Evolutionary conservation across 1,284 basidiomycete species (phyloP), one percentile per base, ranked within the genome.

Genomic region (Microbotryomycetes sp.): DNA sequence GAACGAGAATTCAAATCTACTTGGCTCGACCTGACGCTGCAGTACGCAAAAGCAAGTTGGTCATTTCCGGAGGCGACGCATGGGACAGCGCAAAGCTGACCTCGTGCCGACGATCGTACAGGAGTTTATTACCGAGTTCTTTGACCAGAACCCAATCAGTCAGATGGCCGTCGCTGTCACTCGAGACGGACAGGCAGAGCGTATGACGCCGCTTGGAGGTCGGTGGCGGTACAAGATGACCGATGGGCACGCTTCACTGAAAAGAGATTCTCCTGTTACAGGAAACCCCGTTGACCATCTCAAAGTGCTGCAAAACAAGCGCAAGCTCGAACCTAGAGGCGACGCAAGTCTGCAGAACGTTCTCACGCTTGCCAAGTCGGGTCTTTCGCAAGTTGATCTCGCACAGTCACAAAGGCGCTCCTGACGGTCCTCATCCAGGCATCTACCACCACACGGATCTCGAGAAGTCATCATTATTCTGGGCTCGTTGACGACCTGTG

Each of bases 121-220:
- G 58, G 87, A 91, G 66, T 98, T 98, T 70, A 82, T 97, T 24
- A 80, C 83, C 7, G 94, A 99, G 74, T 99, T 94, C 90, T 99
- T 97, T 76, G 96, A 99, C 76, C 96, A 98, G 77, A 99, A 99
- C 72, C 94, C 94, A 0, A 81, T 99, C 21, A 92, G 94, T n/a
- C 94, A 98, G 76, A 87, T 96, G 64, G 91, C 89, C 4, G 78
- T 94, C 28, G 88, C 94, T n/a, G 87, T 88, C 7, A 90, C 97
- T 83, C 81, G 92, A 23, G 85, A 88, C 54, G 89, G 92, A 0
- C 75, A 93, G 30, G 90, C 90, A 0, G 91, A 96, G 74, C 82
- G 89, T 3, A 78, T 96, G 45, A 84, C 88, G 1, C 88, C 90
- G 61, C 89, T 96, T 84, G 87, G 90, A 69, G 90, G 91, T 89